Evolutionary conservation across 2,329 filamentous ascomycete genomes (phyloP).

Genomic region (Mollisia scopiformis): DNA sequence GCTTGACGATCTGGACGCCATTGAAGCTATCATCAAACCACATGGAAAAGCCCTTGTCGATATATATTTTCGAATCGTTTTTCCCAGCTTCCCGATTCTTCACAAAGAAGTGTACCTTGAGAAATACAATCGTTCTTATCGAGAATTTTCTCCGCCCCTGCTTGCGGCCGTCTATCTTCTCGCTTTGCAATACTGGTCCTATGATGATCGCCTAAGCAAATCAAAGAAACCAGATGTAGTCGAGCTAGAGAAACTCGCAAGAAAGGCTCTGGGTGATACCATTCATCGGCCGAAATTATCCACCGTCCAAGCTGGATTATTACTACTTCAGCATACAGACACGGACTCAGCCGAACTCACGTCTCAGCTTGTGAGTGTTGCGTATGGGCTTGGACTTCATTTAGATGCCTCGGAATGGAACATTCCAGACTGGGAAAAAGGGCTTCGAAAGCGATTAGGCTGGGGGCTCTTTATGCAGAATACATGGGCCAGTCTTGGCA

Average conservation of each 20-base stretch:
- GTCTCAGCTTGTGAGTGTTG: conserved; percentile 54
- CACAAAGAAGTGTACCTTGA: conserved; percentile 65
- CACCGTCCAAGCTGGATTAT: conserved; percentile 56
- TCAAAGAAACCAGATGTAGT: conserved; percentile 44
- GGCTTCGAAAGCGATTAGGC: conserved; percentile 60
- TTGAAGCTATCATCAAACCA: conserved; percentile 32
- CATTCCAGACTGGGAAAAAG: conserved; percentile 65
- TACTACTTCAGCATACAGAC: conserved; percentile 50
- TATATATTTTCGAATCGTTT: conserved; percentile 45
- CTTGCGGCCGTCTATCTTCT: conserved; percentile 64
- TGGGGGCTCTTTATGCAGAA: conserved; percentile 71
- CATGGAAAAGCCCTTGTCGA: conserved; percentile 32
- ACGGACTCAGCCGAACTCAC: conserved; percentile 37
- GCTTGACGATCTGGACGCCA: conserved; percentile 36
- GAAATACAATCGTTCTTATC: conserved; percentile 59
- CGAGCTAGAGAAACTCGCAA: conserved; percentile 43
- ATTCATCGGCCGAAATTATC: conserved; percentile 57
- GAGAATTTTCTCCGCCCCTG: conserved; percentile 61
- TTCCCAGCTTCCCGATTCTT: conserved; percentile 52
- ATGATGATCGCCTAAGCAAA: conserved; percentile 54
- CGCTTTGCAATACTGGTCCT: conserved; percentile 64
- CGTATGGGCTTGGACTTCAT: conserved; percentile 61
- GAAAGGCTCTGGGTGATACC: conserved; percentile 48
- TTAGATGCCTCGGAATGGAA: conserved; percentile 65
- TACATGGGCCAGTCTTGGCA: conserved; percentile 60